Conservation (phyloP, 2,329 filamentous ascomycete genomes). For the Aspergillus calidoustus region DNA sequence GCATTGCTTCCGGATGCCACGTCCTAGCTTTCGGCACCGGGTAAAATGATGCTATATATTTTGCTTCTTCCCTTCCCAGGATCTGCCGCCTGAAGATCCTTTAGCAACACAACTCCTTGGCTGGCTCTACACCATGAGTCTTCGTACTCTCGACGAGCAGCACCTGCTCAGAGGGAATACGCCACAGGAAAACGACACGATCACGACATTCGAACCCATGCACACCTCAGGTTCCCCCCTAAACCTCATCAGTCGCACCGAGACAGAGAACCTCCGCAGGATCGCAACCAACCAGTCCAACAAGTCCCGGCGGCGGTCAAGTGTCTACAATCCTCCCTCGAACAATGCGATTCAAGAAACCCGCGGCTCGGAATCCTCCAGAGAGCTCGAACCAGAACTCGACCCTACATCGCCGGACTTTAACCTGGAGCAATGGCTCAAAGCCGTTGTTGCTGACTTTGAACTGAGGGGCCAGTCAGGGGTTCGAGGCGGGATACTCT, state of each 20-base stretch:
- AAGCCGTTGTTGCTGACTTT: background rate
- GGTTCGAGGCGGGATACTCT: background rate
- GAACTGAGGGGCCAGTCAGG: background rate
- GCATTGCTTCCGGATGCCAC: no score
- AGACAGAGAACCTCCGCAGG: conserved; percentile 5
- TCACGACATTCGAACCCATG: background rate
- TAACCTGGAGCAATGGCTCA: conserved; percentile 14
- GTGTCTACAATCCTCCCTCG: background rate
- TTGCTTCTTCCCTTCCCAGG: no score
- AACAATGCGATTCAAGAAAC: background rate
- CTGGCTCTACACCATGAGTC: background rate
- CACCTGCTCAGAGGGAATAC: background rate
- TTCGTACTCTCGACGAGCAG: background rate
- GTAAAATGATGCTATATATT: no score
- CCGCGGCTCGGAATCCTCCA: no score
- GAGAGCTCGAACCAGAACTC: conserved; percentile 5
- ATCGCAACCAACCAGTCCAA: conserved; percentile 10
- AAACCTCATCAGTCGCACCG: conserved; percentile 5
- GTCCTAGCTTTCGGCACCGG: no score
- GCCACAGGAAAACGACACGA: background rate
- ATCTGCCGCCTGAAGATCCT: no score
- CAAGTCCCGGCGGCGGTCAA: conserved; percentile 6
- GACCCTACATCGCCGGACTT: conserved; percentile 10
- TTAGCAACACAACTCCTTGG: no score
- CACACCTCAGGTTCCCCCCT: background rate